These are phyloP conservation scores for Crepidotus variabilis DNA, from an alignment of 768 basidiomycete genomes.

Conservation along the genomic window DNA sequence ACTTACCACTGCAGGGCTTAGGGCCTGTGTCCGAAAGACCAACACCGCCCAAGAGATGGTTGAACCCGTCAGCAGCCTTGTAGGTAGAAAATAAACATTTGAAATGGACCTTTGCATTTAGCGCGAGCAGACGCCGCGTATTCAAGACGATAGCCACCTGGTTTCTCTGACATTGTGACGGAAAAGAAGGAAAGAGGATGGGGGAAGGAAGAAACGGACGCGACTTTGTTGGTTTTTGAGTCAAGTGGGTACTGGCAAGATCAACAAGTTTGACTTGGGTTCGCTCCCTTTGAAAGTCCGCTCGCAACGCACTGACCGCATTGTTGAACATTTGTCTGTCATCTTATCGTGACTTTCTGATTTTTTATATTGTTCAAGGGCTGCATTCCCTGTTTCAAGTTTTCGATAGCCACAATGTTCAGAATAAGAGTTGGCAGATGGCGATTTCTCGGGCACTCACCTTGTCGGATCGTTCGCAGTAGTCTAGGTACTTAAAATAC, in stretches of 20 bases:
- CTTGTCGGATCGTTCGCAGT: too few species aligned
- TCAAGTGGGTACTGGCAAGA: slow-evolving; percentile 5
- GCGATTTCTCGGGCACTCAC: too few species aligned
- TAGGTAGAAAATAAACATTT: slow-evolving; percentile 6
- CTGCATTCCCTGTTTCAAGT: too few species aligned
- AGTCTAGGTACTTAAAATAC: too few species aligned
- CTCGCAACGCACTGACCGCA: slow-evolving; percentile 31
- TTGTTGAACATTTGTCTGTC: background rate
- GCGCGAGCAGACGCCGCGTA: slow-evolving; percentile 65
- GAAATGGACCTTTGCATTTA: slow-evolving; percentile 71
- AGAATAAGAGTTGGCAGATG: background rate
- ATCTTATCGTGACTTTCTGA: background rate
- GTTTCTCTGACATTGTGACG: slow-evolving; percentile 42
- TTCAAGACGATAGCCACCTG: slow-evolving; percentile 73
- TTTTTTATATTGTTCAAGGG: too few species aligned
- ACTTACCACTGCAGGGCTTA: slow-evolving; percentile 70
- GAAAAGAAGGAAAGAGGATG: slow-evolving; percentile 18
- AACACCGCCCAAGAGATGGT: slow-evolving; percentile 18
- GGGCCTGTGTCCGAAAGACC: slow-evolving; percentile 46
- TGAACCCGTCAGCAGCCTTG: slow-evolving; percentile 9
- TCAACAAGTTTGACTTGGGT: slow-evolving; percentile 21
- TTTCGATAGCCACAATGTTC: too few species aligned
- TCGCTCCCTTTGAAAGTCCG: slow-evolving; percentile 41
- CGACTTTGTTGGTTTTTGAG: slow-evolving; percentile 19
- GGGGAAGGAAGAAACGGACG: slow-evolving; percentile 28